Evolutionary conservation across 139 green algal species (phyloP).

Genomic region (Chlamydomonas asymmetrica): DNA sequence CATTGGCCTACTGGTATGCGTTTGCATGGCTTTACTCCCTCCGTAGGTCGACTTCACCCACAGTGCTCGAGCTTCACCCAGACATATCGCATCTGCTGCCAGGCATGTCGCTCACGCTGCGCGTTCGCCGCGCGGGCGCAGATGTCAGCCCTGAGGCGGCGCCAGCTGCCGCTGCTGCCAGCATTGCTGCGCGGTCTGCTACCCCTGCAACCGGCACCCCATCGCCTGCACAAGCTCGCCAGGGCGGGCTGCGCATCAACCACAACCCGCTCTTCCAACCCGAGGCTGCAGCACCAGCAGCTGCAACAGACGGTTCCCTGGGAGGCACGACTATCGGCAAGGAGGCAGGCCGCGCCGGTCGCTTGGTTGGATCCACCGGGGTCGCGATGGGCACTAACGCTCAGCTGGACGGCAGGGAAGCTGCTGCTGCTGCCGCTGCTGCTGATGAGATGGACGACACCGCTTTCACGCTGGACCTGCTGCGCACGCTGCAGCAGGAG

Average conservation of each 20-base stretch:
- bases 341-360: background rate
- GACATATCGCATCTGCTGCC: conserved; percentile 34
- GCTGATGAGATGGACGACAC: background rate
- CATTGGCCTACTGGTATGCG: no score
- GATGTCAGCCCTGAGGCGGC: background rate
- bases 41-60: background rate
- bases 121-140: conserved; percentile 1
- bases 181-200: background rate
- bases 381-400: background rate
- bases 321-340: background rate
- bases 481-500: conserved; percentile 8
- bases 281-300: background rate
- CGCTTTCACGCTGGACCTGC: background rate
- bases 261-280: conserved; percentile 16
- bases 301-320: background rate
- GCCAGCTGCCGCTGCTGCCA: background rate
- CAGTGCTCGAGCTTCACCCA: conserved; percentile 19
- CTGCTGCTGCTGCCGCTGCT: background rate
- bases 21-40: no score
- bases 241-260: background rate
- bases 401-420: background rate
- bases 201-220: background rate
- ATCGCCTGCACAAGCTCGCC: background rate
- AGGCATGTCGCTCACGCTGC: conserved; percentile 22
- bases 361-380: background rate